Percentiles rank a stretch among this genome's conserved stretches.
Conservation (phyloP, 805 yeast genomes). For the Pichia ethanolica region DNA sequence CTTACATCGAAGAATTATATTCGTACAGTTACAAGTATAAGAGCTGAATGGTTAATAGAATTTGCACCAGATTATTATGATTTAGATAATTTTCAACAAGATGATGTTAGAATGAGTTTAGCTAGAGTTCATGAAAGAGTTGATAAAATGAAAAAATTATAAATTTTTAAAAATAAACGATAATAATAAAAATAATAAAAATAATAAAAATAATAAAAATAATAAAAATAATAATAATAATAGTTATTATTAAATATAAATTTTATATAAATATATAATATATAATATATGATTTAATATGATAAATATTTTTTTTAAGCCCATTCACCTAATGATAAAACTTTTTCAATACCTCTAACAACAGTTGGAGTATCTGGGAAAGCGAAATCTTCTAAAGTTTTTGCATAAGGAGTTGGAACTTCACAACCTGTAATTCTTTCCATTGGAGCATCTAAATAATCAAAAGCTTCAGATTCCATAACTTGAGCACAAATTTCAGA, state of each 20-base stretch:
- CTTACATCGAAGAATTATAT: conserved; percentile 89
- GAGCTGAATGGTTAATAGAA: conserved; percentile 89
- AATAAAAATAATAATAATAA: not conserved
- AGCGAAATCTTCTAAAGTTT: conserved; percentile 93
- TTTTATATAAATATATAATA: not conserved
- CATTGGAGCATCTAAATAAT: conserved; percentile 96
- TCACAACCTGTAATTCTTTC: conserved; percentile 99
- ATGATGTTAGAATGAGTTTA: conserved; percentile 64
- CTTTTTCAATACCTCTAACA: conserved; percentile 79
- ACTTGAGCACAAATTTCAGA: conserved; percentile 96
- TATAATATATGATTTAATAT: not conserved
- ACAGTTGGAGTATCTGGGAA: conserved; percentile 95
- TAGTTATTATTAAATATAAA: too few relatives aligned
- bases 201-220: not conserved
- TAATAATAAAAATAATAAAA: not conserved
- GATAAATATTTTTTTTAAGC: conserved; percentile 16
- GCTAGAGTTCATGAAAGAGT: conserved; percentile 50
- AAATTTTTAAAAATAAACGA: not conserved
- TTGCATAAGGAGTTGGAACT: conserved; percentile 98
- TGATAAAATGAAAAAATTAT: conserved; percentile 30
- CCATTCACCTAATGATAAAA: conserved; percentile 48
- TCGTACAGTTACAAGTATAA: conserved; percentile 84
- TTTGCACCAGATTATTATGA: conserved; percentile 69
- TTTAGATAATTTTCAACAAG: conserved; percentile 53
- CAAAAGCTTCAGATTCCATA: conserved; percentile 98